Conservation (phyloP, 768 basidiomycete species). For the Daedaleopsis sinensis region DNA sequence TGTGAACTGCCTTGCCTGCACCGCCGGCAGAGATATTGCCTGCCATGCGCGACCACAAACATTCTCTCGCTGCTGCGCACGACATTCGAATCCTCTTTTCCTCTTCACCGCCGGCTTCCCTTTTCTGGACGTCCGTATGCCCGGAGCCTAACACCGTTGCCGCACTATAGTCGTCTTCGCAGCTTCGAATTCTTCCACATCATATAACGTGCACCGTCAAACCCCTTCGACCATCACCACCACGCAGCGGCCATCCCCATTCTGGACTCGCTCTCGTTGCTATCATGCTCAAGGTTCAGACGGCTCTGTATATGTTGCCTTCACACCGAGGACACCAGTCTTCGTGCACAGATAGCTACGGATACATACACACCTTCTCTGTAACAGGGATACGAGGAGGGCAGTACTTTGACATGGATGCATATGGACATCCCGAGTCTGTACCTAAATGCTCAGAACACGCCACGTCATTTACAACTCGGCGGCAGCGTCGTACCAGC, state of each 20-base stretch:
- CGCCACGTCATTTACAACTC: conserved; percentile 2
- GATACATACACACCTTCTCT: not conserved
- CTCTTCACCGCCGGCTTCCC: conserved; percentile 16
- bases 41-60: too few species aligned
- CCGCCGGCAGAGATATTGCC: not conserved
- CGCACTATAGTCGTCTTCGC: conserved; percentile 11
- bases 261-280: not conserved
- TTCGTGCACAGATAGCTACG: too few species aligned
- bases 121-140: not conserved
- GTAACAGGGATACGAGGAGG: not conserved
- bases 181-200: conserved; percentile 9
- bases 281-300: too few species aligned
- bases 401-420: not conserved
- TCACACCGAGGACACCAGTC: too few species aligned
- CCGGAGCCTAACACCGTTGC: conserved; percentile 13
- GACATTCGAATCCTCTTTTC: not conserved
- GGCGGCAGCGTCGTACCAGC: not conserved
- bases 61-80: not conserved
- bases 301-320: too few species aligned
- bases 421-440: not conserved
- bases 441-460: conserved; percentile 4
- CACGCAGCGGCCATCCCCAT: not conserved
- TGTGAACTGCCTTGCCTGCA: not conserved
- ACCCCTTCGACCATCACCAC: not conserved
- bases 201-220: not conserved